These are phyloP conservation scores for Solanum gandarillasii DNA, from an alignment of 257 asterid species.

Conservation along the genomic window DNA sequence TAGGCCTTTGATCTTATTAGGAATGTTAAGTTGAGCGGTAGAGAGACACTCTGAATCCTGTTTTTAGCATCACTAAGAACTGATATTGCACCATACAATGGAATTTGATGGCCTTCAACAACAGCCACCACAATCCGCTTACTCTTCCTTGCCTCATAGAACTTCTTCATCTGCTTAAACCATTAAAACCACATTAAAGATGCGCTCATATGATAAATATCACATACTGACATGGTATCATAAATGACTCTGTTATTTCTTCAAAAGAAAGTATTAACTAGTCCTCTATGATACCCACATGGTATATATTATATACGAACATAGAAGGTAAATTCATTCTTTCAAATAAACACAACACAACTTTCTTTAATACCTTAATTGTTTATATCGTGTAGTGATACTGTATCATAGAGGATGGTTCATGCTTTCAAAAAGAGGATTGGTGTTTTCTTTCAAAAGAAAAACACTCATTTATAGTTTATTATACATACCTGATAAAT, in stretches of 20 bases:
- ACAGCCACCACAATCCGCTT: constrained; percentile 32
- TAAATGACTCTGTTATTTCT: too few relatives aligned
- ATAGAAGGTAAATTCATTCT: not conserved
- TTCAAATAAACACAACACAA: not conserved
- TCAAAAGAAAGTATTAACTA: not conserved
- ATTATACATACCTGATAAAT: too few relatives aligned
- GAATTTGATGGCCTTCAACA: constrained; percentile 65
- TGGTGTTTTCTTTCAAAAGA: not conserved
- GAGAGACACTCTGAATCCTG: constrained; percentile 26
- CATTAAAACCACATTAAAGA: not conserved
- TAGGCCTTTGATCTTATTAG: constrained; percentile 65
- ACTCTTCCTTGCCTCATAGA: constrained; percentile 67
- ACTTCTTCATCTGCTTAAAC: constrained; percentile 39
- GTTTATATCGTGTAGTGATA: too few relatives aligned
- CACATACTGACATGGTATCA: not conserved
- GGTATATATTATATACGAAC: not conserved
- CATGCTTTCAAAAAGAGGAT: not conserved
- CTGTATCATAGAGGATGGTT: not conserved
- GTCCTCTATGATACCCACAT: not conserved
- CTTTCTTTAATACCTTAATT: not conserved
- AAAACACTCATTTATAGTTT: not conserved
- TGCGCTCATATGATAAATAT: not conserved
- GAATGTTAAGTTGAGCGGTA: constrained; percentile 65
- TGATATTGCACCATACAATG: constrained; percentile 81
- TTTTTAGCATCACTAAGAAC: constrained; percentile 21